Evolutionary conservation across 2,329 filamentous ascomycete species (phyloP), one percentile per base, ranked within the genome.

Genomic region (Colletotrichum higginsianum): DNA sequence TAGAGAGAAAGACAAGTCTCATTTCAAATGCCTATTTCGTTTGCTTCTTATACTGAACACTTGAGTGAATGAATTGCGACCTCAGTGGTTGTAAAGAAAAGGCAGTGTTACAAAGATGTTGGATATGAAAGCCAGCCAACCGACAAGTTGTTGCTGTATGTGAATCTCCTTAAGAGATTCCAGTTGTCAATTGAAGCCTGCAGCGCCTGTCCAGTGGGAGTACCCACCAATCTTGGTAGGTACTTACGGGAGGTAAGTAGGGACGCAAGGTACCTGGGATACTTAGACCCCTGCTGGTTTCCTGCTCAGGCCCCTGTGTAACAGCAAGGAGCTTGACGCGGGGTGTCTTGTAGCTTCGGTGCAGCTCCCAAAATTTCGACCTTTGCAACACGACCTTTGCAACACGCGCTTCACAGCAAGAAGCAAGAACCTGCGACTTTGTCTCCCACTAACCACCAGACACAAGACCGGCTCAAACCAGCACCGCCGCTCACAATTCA

Each of bases 1-100:
- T 68, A 73, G 67, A 72, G 65, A 62, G 52, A 67, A 67, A 74
- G 71, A 73, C 73, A 71, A 66, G 55, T 73, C 71, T 66, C 55
- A 71, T 63, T 72, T 63, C 66, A 67, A 47, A 56, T 23, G 21
- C 35, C 35, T 38, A 11, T 2, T 40, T 62, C 15, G 26, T 16
- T 44, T 42, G n/a, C 11, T 38, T 15, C 5, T 4, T 30, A 13
- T 23, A 44, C 1, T 11, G 9, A 38, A 9, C 35, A 38, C 8
- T 38, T 11, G 2, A 11, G 8, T 38, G 16, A n/a, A 16, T 38
- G 18, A 38, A 7, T 18, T 18, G 18, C 13, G 52, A 12, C 12
- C 13, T 15, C 18, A 9, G 35, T 38, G 9, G 35, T 9, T 18
- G 13, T 7, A 21, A 15, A 53, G 9, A 52, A 44, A 2, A 50